Base-by-base conservation (phyloP, 352 stramenopile genomes). In the Peronospora farinosa region DNA sequence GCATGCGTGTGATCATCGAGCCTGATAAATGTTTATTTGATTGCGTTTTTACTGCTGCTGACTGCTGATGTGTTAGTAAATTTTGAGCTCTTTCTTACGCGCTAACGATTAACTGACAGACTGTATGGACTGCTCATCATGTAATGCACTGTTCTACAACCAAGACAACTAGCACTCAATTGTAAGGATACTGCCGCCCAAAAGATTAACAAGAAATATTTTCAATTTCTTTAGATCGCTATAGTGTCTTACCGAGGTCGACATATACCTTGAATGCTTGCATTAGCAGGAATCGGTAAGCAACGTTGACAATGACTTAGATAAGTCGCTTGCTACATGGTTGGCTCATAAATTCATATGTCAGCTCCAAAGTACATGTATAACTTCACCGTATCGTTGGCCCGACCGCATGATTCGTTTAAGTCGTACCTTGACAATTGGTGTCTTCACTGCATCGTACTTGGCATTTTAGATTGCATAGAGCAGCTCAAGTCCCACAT, bases 1-100 rank as follows among this genome's bases (percentile, higher is more conserved):
- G 17, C 23, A 42, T 48, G 23, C 46, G 51, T 52, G 30, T 13
- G 27, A 7, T 52, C 40, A 47, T 51, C 35, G 13, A 57, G 27
- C 47, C 46, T 47, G 9, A 47, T 56, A 16, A 31, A 47, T 51
- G 21, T 43, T 33, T 16, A n/a, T 27, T 42, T 16, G 16, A 25
- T 35, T 46, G 40, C 40, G 40, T 46, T 35, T 23, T 7, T 37
- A 15, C 31, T 37, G 13, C 11, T 15, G 10, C 16, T 37, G 10
- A 12, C 6, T 49, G 17, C 30, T 32, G 5, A n/a, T 21, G 40
- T 31, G 39, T 31, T 12, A 37, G 32, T 16, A 16, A 37, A 11
- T 32, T 32, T 9, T 32, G 10, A 32, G 28, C 12, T 37, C 5
- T 8, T 37, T 8, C 12, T 37, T 17, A 37, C 31, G 31, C 4